phyloP scores from a whole-genome alignment of 345 rosid species.

The Salix viminalis region DNA sequence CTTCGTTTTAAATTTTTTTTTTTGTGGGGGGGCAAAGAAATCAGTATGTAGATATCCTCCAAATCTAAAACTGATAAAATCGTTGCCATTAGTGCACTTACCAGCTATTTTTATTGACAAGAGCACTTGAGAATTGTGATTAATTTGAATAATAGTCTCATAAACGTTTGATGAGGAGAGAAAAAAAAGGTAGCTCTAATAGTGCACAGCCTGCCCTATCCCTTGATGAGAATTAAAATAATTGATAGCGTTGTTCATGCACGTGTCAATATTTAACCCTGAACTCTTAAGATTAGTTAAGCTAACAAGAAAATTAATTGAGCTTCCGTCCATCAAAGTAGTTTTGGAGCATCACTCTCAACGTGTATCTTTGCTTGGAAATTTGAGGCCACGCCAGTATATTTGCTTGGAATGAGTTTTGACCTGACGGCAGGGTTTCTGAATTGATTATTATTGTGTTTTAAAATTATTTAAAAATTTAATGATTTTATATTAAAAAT shows the following conservation, averaged over 20 bases:
- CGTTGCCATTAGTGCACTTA: background rate
- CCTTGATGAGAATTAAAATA: background rate
- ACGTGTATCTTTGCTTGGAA: background rate
- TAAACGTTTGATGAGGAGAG: too few relatives aligned
- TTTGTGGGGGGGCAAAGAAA: too few relatives aligned
- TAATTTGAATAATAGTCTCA: too few relatives aligned
- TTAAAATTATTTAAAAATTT: too few relatives aligned
- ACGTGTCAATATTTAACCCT: background rate
- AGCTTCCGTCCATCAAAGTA: background rate
- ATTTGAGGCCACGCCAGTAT: constrained; percentile 3
- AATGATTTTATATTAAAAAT: too few relatives aligned
- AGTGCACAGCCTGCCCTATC: background rate
- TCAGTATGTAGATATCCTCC: background rate
- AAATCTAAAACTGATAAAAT: background rate
- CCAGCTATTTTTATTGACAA: background rate
- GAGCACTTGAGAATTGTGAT: background rate
- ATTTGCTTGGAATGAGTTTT: background rate
- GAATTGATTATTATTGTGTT: too few relatives aligned
- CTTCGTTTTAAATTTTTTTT: background rate
- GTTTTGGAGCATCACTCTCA: background rate
- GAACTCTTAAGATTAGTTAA: background rate
- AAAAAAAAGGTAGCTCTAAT: background rate
- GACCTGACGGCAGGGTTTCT: constrained; percentile 15
- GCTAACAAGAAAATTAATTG: background rate
- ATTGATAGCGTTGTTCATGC: background rate